Evolutionary conservation across 768 basidiomycete species (phyloP).

Genomic region (Hortiboletus flavorubellus): DNA sequence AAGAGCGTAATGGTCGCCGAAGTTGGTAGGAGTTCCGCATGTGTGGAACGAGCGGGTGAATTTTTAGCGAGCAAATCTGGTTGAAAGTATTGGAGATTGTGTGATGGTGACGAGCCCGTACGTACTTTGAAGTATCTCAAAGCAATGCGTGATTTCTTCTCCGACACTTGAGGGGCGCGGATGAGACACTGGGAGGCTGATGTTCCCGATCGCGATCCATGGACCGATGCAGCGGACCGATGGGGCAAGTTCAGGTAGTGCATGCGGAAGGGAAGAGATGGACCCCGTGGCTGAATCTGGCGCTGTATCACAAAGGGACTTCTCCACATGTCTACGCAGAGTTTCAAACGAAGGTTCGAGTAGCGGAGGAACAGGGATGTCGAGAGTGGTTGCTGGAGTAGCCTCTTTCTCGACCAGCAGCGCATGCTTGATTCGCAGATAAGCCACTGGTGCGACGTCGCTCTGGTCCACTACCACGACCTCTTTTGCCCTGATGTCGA

Average conservation of each 20-base stretch:
- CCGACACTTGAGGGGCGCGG: constrained; percentile 58
- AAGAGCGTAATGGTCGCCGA: constrained; percentile 73
- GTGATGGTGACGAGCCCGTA: background rate
- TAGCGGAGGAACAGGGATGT: constrained; percentile 45
- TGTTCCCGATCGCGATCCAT: constrained; percentile 72
- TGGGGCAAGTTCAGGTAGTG: constrained; percentile 4
- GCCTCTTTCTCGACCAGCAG: constrained; percentile 54
- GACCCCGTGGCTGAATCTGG: background rate
- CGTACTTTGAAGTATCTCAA: constrained; percentile 59
- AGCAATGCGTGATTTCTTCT: constrained; percentile 70
- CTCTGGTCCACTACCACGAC: constrained; percentile 76
- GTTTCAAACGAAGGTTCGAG: constrained; percentile 36
- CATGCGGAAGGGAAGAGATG: background rate
- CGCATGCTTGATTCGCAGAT: constrained; percentile 74
- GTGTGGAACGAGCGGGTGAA: constrained; percentile 35
- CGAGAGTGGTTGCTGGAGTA: background rate
- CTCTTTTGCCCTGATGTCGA: constrained; percentile 66
- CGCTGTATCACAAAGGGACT: constrained; percentile 4
- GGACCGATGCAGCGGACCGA: constrained; percentile 36
- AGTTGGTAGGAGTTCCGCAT: constrained; percentile 13
- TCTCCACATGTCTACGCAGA: constrained; percentile 8
- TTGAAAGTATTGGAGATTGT: background rate
- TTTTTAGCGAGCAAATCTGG: constrained; percentile 52
- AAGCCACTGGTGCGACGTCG: constrained; percentile 89
- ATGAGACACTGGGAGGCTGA: constrained; percentile 32